Evolutionary conservation across 345 rosid genomes (phyloP).

Genomic region (Atalantia buxifolia): DNA sequence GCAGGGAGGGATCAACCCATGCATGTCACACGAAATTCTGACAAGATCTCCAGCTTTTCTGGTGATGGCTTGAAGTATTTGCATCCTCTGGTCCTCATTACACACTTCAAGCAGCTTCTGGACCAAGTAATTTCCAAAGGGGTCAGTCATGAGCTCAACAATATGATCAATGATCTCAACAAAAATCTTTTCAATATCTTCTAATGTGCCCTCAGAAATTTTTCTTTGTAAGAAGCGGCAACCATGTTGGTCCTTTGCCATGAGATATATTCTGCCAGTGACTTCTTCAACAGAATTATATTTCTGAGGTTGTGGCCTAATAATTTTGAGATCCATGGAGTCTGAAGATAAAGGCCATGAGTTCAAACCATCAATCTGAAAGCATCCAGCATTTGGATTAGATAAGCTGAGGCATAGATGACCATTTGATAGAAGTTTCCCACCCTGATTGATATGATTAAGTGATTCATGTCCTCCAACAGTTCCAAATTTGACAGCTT

Average conservation of each 20-base stretch:
- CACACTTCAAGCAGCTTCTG: slow-evolving; percentile 85
- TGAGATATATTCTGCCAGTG: slow-evolving; percentile 48
- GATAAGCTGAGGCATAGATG: slow-evolving; percentile 32
- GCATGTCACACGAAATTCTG: slow-evolving; percentile 75
- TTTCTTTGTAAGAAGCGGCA: slow-evolving; percentile 70
- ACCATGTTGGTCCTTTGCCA: slow-evolving; percentile 80
- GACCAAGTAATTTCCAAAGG: slow-evolving; percentile 75
- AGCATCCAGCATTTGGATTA: slow-evolving; percentile 29
- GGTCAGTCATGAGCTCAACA: slow-evolving; percentile 71
- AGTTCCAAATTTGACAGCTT: slow-evolving; percentile 47
- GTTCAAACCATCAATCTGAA: slow-evolving; percentile 31
- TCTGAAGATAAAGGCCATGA: slow-evolving; percentile 34
- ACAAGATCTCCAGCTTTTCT: slow-evolving; percentile 58
- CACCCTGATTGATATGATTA: slow-evolving; percentile 32
- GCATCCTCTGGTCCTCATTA: slow-evolving; percentile 55
- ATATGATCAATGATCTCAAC: slow-evolving; percentile 58
- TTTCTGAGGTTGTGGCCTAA: slow-evolving; percentile 44
- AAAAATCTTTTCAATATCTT: slow-evolving; percentile 64
- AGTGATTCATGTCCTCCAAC: slow-evolving; percentile 40
- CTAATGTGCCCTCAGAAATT: slow-evolving; percentile 51
- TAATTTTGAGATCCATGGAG: slow-evolving; percentile 27
- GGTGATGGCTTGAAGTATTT: slow-evolving; percentile 53
- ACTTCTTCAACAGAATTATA: slow-evolving; percentile 50
- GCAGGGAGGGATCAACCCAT: slow-evolving; percentile 45
- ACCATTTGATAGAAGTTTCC: slow-evolving; percentile 40